Evolutionary conservation across 768 basidiomycete species (phyloP), one percentile per base, ranked within the genome.

Genomic region (Boletellus sp.): DNA sequence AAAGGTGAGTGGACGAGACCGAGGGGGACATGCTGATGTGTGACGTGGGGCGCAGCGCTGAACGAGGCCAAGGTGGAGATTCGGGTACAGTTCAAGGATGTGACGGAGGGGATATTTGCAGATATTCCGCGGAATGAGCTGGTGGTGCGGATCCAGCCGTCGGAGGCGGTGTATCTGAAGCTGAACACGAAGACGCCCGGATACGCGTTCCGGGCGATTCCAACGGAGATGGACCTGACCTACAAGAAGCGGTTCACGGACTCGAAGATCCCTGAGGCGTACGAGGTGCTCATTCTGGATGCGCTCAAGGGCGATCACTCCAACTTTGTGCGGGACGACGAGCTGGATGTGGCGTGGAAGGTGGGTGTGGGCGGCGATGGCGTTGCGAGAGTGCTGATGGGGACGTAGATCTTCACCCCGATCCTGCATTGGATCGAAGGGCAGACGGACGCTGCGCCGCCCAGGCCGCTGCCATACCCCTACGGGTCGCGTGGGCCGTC

Each of bases 31-130:
- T 47, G 24, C 24, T 51, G 40, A 53, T 52, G 53, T 47, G 42
- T 47, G 47, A 57, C 54, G 38, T 23, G 41, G 36, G 39, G 41
- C 5, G 61, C 52, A 95, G 94, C 95, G 5, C 74, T 99, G 52
- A 96, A 98, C 74, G 96, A 99, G 71, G 90, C 92, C 67, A 99
- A 99, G 75, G 94, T 97, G 47, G 95, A 97, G 72, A 86, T 98
- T 60, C 90, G 95, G 43, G 86, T 98, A 51, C 95, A 99, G 69
- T 98, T 92, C 79, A 97, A 94, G 73, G 94, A 97, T 68, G 94
- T 95, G 46, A 94, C 94, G 1, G 82, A 85, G 67, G 95, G 95
- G 44, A 96, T 98, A 65, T 99, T 98, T 81, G 86, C 87, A 68
- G 87, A 97, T 61, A 93, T 98, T 62, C 80, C 90, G 19, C 86